Conservation (phyloP, 441 rosid species). For the Adansonia gregorii region DNA sequence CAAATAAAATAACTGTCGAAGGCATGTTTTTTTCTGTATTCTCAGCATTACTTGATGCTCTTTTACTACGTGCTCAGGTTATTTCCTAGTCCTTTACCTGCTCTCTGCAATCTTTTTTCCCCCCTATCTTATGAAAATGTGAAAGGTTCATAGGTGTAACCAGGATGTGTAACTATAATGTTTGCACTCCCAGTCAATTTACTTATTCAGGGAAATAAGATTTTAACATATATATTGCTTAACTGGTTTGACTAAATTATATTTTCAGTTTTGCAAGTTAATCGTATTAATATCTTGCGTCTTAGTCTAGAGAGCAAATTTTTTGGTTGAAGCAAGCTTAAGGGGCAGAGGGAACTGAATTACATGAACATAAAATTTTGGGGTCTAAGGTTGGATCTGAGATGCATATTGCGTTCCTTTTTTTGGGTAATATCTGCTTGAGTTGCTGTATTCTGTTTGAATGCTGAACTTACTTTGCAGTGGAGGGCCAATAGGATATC, state of each 20-base stretch:
- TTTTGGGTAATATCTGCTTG: neutral
- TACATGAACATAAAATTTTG: slow-evolving; percentile 2
- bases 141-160: slow-evolving; percentile 7
- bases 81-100: slow-evolving; percentile 24
- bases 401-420: neutral
- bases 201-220: slow-evolving; percentile 1
- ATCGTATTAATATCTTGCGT: neutral
- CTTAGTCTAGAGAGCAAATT: neutral
- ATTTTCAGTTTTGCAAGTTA: slow-evolving; percentile 1
- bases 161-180: slow-evolving; percentile 16
- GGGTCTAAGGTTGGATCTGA: slow-evolving; percentile 9
- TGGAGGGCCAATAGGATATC: slow-evolving; percentile 5
- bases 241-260: slow-evolving; percentile 11
- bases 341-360: neutral
- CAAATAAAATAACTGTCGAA: slow-evolving; percentile 55
- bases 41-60: slow-evolving; percentile 82
- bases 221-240: neutral
- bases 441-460: neutral
- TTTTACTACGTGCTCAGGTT: slow-evolving; percentile 93
- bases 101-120: neutral
- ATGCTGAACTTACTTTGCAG: slow-evolving; percentile 9
- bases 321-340: slow-evolving; percentile 3
- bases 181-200: neutral
- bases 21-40: slow-evolving; percentile 74
- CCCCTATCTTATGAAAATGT: neutral